Evolutionary conservation across 192 early-diverging fungal species (phyloP).

Genomic region (Podila horticola): DNA sequence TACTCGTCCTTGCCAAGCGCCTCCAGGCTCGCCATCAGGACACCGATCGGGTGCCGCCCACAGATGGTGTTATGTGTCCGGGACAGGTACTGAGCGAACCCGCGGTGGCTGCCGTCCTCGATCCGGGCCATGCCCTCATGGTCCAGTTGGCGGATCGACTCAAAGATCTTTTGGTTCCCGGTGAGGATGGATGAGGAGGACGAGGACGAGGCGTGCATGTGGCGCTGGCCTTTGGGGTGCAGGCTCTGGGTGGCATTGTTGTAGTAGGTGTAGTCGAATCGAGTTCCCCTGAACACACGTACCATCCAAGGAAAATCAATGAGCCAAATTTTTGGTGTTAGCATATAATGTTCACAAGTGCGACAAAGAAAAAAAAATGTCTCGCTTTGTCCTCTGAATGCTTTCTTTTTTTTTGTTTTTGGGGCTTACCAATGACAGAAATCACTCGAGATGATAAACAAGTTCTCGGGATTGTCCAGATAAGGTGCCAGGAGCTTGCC

Average conservation of each 20-base stretch:
- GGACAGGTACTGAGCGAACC: constrained; percentile 77
- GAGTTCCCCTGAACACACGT: constrained; percentile 65
- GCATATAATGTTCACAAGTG: not conserved
- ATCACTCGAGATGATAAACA: constrained; percentile 97
- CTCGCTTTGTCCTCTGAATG: not conserved
- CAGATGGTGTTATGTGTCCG: constrained; percentile 94
- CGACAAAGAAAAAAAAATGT: not conserved
- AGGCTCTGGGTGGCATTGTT: constrained; percentile 19
- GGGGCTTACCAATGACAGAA: constrained; percentile 94
- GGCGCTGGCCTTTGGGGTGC: not conserved
- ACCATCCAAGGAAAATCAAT: not conserved
- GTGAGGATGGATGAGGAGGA: constrained; percentile 34
- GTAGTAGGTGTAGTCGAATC: constrained; percentile 87
- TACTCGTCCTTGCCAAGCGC: constrained; percentile 32
- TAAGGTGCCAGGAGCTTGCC: constrained; percentile 82
- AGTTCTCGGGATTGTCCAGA: constrained; percentile 69
- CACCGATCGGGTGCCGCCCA: constrained; percentile 89
- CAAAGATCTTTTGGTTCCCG: constrained; percentile 62
- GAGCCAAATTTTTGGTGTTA: not conserved
- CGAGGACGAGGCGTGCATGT: constrained; percentile 11
- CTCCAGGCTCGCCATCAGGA: constrained; percentile 78
- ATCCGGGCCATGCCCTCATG: constrained; percentile 83
- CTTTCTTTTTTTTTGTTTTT: not conserved
- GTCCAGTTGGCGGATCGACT: constrained; percentile 86
- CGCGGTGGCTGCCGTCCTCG: constrained; percentile 65